These are phyloP conservation scores for Viola pubescens DNA, from an alignment of 441 rosid species.

Conservation along the genomic window DNA sequence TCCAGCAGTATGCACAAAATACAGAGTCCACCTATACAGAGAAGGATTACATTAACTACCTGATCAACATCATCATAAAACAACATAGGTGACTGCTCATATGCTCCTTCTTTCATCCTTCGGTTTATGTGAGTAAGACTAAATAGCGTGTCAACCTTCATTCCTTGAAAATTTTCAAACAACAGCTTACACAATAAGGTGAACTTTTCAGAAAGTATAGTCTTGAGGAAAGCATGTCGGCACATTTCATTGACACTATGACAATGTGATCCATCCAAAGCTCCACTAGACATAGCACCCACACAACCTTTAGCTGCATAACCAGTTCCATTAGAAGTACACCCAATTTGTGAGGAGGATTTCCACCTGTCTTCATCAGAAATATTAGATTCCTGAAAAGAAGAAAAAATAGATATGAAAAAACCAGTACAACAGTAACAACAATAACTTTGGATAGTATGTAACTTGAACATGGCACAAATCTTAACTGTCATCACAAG, in stretches of 20 bases:
- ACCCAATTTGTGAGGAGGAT: slow-evolving; percentile 22
- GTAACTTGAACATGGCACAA: slow-evolving; percentile 14
- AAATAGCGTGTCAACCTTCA: slow-evolving; percentile 43
- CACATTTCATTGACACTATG: slow-evolving; percentile 44
- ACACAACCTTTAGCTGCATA: slow-evolving; percentile 24
- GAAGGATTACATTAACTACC: slow-evolving; percentile 33
- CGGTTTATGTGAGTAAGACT: slow-evolving; percentile 45
- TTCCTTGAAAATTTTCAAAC: slow-evolving; percentile 59
- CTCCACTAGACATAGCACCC: slow-evolving; percentile 31
- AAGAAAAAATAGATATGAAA: slow-evolving; percentile 5
- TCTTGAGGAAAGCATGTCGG: slow-evolving; percentile 51
- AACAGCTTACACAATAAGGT: slow-evolving; percentile 60
- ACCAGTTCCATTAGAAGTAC: slow-evolving; percentile 30
- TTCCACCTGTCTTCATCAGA: slow-evolving; percentile 26
- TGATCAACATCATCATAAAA: slow-evolving; percentile 52
- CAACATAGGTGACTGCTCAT: slow-evolving; percentile 55
- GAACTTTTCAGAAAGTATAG: slow-evolving; percentile 65
- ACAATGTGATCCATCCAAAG: slow-evolving; percentile 27
- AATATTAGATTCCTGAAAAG: slow-evolving; percentile 39
- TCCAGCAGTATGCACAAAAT: slow-evolving; percentile 1
- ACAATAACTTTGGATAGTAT: slow-evolving; percentile 1
- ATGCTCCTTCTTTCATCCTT: slow-evolving; percentile 72
- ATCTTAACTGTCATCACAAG: slow-evolving; percentile 36
- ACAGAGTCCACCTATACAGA: slow-evolving; percentile 8
- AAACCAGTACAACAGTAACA: neutral